Evolutionary conservation across 805 yeast genomes (phyloP), one percentile per base, ranked within the genome.

Genomic region (Hanseniaspora mollemarum): DNA sequence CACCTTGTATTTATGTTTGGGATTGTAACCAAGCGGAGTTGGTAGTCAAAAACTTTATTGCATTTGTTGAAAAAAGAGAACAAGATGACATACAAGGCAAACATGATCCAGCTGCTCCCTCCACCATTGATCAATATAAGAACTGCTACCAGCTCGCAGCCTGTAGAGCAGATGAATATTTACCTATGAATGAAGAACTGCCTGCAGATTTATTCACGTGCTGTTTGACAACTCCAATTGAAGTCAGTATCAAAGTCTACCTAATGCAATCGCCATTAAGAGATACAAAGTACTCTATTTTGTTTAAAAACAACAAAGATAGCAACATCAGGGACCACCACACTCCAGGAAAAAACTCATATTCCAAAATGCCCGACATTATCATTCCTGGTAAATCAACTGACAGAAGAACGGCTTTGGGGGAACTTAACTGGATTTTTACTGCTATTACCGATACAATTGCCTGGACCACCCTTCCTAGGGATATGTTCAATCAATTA

Each of bases 361-460:
- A 60, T 4, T 51, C 62, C 2, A 64, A 59, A 32, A 57, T 57
- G 42, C 67, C 65, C 3, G 74, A 71, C 54, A 66, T 88, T 36
- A 74, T 76, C 32, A 85, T 90, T 15, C 96, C 97, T 0, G 97
- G 97, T 1, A 81, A 83, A 55, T 69, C 87, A 43, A 84, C 95
- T 2, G 98, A 92, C 62, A 75, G 97, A 61, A 73, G 96, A 55
- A 92, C 97, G 0, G 96, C 97, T 0, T 67, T 92, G 40, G 98
- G 98, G 32, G 98, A 92, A 62, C 72, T 92, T 50, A 87, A 87
- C 63, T 92, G 97, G 96, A 90, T 92, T 31, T 92, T 90, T 66
- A 92, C 96, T 1, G 96, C 98, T 2, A 87, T 92, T 36, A 90
- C 97, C 2, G 98, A 92, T 64, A 90, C 97, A 0, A 90, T 92